phyloP scores from a whole-genome alignment of 2,329 filamentous ascomycete genomes.

The Penicillium sp. region DNA sequence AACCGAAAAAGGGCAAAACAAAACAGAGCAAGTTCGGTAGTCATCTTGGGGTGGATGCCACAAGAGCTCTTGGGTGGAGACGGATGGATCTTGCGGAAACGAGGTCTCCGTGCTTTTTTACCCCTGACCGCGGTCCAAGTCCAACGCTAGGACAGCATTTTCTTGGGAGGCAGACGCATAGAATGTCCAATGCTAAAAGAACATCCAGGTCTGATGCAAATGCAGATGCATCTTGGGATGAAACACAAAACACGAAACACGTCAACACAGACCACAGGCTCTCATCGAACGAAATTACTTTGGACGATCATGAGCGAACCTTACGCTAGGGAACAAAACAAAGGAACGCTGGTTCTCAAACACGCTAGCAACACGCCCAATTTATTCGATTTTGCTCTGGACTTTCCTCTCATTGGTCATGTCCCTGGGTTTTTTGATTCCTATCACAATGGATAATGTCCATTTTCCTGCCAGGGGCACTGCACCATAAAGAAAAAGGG shows the following conservation, averaged over 20 bases:
- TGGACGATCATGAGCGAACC: conserved; percentile 20
- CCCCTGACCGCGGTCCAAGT: conserved; percentile 3
- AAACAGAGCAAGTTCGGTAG: conserved; percentile 10
- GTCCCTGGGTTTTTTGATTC: conserved; percentile 1
- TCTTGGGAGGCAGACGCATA: neutral
- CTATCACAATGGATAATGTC: conserved; percentile 3
- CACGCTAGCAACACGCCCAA: conserved; percentile 19
- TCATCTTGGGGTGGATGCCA: conserved; percentile 10
- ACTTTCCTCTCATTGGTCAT: conserved; percentile 13
- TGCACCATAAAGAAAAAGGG: conserved; percentile 6
- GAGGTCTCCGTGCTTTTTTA: conserved; percentile 5
- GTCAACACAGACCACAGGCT: conserved; percentile 8
- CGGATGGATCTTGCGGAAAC: conserved; percentile 18
- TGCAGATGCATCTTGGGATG: conserved; percentile 9
- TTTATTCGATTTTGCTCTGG: conserved; percentile 12
- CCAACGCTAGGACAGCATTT: neutral
- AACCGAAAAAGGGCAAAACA: neutral
- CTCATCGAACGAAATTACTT: conserved; percentile 19
- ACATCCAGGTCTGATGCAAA: conserved; percentile 11
- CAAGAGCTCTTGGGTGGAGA: conserved; percentile 20
- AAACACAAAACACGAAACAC: conserved; percentile 24
- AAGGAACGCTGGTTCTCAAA: conserved; percentile 14
- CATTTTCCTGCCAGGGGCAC: neutral
- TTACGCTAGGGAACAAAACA: conserved; percentile 17
- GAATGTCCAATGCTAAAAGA: neutral